Percentiles rank a stretch among this genome's conserved stretches.
These are phyloP conservation scores for Ganoderma sinense DNA, from an alignment of 1,284 basidiomycete genomes.

Conservation along the genomic window DNA sequence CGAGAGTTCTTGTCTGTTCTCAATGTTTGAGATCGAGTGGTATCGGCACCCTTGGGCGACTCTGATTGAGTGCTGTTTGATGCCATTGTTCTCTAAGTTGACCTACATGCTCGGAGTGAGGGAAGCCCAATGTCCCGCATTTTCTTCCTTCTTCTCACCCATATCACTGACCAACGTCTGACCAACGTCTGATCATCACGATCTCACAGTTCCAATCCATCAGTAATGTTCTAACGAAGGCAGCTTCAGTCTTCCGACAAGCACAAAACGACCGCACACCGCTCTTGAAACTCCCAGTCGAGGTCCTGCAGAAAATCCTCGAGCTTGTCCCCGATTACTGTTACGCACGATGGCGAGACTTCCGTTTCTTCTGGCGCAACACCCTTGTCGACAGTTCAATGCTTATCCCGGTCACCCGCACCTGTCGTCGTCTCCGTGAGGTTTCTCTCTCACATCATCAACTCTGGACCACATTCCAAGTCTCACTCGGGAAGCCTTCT, in stretches of 20 bases:
- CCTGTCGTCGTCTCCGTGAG: constrained; percentile 13
- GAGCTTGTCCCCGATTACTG: not conserved
- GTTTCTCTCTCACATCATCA: not conserved
- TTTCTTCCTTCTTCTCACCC: not conserved
- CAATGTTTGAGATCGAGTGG: too few species aligned
- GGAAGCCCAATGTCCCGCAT: not conserved
- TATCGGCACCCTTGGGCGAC: too few species aligned
- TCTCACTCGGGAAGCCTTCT: not conserved
- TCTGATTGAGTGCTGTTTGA: too few species aligned
- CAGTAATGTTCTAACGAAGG: not conserved
- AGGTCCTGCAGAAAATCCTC: constrained; percentile 9
- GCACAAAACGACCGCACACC: constrained; percentile 4
- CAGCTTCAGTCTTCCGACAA: not conserved
- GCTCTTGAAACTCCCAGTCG: constrained; percentile 6
- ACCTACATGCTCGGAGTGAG: too few species aligned
- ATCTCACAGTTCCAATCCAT: constrained; percentile 6
- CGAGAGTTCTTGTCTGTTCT: too few species aligned
- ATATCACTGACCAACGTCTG: too few species aligned
- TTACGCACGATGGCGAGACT: not conserved
- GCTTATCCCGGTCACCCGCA: constrained; percentile 1
- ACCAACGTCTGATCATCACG: not conserved
- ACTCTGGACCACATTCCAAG: constrained; percentile 7
- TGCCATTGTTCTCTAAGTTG: too few species aligned
- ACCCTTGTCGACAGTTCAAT: not conserved
- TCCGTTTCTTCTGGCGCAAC: constrained; percentile 1